phyloP scores from a whole-genome alignment of 441 rosid species.

The Metrosideros polymorpha region DNA sequence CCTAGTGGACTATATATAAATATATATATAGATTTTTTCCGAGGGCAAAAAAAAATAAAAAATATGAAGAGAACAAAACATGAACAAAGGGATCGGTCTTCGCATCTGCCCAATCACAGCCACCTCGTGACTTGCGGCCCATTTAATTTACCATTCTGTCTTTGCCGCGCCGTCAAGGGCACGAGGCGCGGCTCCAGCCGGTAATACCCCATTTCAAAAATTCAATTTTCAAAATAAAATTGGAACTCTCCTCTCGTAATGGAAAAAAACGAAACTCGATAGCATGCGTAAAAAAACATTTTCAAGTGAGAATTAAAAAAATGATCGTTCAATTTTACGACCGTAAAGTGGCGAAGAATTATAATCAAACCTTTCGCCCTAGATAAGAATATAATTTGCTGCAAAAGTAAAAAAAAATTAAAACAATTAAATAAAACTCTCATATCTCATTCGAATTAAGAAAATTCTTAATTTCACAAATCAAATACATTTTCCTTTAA shows the following conservation, averaged over 20 bases:
- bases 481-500: background rate
- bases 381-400: background rate
- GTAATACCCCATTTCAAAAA: background rate
- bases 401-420: background rate
- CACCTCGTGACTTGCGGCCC: background rate
- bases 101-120: background rate
- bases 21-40: background rate
- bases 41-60: background rate
- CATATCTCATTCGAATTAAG: rapidly evolving
- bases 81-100: background rate
- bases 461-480: background rate
- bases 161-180: background rate
- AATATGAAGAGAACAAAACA: background rate
- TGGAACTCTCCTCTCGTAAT: background rate
- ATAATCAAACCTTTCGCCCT: rapidly evolving
- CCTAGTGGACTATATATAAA: background rate
- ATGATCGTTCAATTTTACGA: background rate
- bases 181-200: background rate
- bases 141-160: background rate
- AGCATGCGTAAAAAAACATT: background rate
- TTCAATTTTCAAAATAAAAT: background rate
- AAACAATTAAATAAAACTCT: background rate
- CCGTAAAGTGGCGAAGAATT: background rate
- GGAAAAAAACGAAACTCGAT: background rate
- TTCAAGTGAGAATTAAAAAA: background rate